Conservation (phyloP, 2,329 filamentous ascomycete genomes). For the Venturia oleaginea region DNA sequence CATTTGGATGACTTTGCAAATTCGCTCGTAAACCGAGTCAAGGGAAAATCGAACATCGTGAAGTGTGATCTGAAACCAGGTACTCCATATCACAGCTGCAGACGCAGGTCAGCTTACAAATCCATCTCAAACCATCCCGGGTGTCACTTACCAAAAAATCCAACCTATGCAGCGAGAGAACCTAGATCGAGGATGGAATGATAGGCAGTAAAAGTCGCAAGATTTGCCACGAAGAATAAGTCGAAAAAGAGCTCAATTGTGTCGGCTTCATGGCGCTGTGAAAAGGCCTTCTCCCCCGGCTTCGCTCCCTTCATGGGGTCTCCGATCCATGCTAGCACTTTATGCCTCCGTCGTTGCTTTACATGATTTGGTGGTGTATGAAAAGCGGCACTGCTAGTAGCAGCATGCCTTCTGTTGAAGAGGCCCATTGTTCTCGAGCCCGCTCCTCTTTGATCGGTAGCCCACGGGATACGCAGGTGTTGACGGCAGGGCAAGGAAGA, state of each 20-base stretch:
- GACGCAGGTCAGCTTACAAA: background rate
- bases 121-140: background rate
- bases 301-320: slow-evolving; percentile 28
- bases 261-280: slow-evolving; percentile 24
- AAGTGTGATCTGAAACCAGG: slow-evolving; percentile 31
- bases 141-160: slow-evolving; percentile 25
- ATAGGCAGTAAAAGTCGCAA: slow-evolving; percentile 27
- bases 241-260: slow-evolving; percentile 31
- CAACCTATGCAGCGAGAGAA: slow-evolving; percentile 28
- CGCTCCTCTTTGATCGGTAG: background rate
- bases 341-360: slow-evolving; percentile 5
- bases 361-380: background rate
- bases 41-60: slow-evolving; percentile 32
- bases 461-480: background rate
- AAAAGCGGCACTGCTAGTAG: background rate
- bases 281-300: slow-evolving; percentile 27
- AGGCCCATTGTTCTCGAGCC: background rate
- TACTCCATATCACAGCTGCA: slow-evolving; percentile 25
- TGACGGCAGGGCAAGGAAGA: background rate
- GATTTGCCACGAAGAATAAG: slow-evolving; percentile 27
- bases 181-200: slow-evolving; percentile 17
- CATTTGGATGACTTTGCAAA: slow-evolving; percentile 29
- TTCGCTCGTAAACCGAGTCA: slow-evolving; percentile 29
- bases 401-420: background rate
- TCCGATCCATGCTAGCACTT: slow-evolving; percentile 23